Percentiles rank a stretch among this genome's conserved stretches.
These are phyloP conservation scores for Phaffia rhodozyma DNA, from an alignment of 1,284 basidiomycete genomes.

Conservation along the genomic window DNA sequence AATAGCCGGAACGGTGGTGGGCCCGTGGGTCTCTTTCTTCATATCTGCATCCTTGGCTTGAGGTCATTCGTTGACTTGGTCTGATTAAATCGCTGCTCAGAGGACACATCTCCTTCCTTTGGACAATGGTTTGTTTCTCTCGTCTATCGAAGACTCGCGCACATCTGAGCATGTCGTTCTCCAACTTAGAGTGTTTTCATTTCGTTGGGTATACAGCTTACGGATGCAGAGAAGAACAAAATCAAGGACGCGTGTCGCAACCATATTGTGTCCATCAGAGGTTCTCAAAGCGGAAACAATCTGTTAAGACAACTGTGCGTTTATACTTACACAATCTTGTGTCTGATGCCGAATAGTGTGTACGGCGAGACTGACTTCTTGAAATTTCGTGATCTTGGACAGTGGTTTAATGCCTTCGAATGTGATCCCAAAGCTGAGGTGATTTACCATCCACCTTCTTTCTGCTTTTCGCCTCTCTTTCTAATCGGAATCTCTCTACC, in stretches of 20 bases:
- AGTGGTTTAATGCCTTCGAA: conserved; percentile 17
- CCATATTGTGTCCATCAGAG: conserved; percentile 15
- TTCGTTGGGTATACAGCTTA: background rate
- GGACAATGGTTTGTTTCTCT: conserved; percentile 10
- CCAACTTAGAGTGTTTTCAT: too few species aligned
- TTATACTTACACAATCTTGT: too few species aligned
- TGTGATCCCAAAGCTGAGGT: conserved; percentile 14
- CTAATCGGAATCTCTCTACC: background rate
- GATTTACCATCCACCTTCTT: background rate
- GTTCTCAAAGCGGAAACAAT: conserved; percentile 16
- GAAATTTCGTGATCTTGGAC: background rate
- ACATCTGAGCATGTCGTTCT: too few species aligned
- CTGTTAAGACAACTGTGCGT: conserved; percentile 14
- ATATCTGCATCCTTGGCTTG: background rate
- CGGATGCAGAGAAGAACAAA: conserved; percentile 8
- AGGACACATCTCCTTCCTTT: conserved; percentile 17
- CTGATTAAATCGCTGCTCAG: background rate
- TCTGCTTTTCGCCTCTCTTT: background rate
- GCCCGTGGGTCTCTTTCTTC: background rate
- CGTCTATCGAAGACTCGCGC: too few species aligned
- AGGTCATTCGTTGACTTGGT: background rate
- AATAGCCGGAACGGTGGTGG: conserved; percentile 16
- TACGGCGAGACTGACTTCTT: background rate
- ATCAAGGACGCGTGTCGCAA: conserved; percentile 15
- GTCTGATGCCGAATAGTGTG: too few species aligned